Base-by-base conservation (phyloP, 768 basidiomycete species). In the Suillus ampliporus region DNA sequence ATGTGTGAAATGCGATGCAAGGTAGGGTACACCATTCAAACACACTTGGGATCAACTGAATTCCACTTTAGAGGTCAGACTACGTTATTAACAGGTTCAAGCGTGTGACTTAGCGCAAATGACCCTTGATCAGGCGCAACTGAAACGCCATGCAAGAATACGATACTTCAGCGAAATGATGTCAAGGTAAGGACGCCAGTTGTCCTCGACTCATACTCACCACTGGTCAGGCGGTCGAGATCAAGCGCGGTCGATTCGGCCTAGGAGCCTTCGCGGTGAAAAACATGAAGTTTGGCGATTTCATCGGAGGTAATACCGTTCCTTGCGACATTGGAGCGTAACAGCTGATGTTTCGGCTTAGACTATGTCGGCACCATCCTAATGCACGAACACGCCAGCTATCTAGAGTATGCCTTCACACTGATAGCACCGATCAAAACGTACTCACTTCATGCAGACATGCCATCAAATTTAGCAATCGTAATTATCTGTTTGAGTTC, bases 201-300 rank as follows among this genome's bases (percentile, higher is more conserved):
- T 54, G 8, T 56, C n/a, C 23, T 10, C 0, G 17, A 19, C 8
- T 48, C 9, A 23, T 58, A 5, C 65, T 47, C 11, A 9, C 23
- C 13, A 28, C 35, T 60, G 26, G 4, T 57, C 50, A 84, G 83
- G 59, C 62, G 23, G 48, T 82, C 26, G 68, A 72, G 35, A 74
- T 86, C 34, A 77, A 70, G 58, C 48, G 50, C 50, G 78, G 79
- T 11, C 26, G 51, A 4, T 71, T 67, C 68, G 86, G 86, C 1
- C 69, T 82, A 35, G 86, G 86, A 28, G 79, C 83, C 4, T 85
- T 81, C 72, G 77, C 83, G 10, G 38, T n/a, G 4, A 53, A 70
- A 52, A 31, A 46, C 7, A 76, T 79, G 52, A 35, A 54, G 11
- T 8, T 23, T n/a, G 46, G 50, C 19, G 64, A 65, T n/a, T 75